These are phyloP conservation scores for Diutina mesorugosa DNA, from an alignment of 1,139 yeast species.

Conservation along the genomic window DNA sequence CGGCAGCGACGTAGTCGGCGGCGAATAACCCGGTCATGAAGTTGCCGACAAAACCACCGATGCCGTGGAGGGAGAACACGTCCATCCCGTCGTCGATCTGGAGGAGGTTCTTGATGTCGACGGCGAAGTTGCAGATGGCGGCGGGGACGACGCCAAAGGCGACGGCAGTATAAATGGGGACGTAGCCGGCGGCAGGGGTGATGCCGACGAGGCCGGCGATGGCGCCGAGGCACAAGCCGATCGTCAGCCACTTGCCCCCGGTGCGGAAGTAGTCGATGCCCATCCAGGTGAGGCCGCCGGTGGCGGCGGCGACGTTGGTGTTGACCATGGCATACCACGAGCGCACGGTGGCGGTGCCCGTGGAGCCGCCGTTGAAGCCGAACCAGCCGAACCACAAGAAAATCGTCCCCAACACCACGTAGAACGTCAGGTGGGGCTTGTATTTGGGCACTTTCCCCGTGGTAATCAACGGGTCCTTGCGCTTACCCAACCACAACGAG, in stretches of 20 bases:
- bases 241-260: constrained; percentile 89
- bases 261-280: constrained; percentile 79
- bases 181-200: constrained; percentile 95
- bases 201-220: constrained; percentile 92
- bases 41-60: constrained; percentile 84
- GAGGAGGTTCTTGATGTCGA: constrained; percentile 59
- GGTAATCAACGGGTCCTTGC: constrained; percentile 67
- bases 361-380: constrained; percentile 96
- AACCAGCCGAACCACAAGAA: constrained; percentile 98
- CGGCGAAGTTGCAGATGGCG: constrained; percentile 70
- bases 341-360: constrained; percentile 83
- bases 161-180: constrained; percentile 80
- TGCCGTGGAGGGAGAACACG: constrained; percentile 87
- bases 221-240: constrained; percentile 88
- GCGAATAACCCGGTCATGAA: constrained; percentile 85
- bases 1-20: constrained; percentile 79
- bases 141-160: constrained; percentile 78
- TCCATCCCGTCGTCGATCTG: constrained; percentile 92
- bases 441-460: constrained; percentile 62
- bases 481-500: constrained; percentile 81
- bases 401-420: constrained; percentile 86
- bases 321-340: constrained; percentile 89
- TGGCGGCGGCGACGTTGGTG: constrained; percentile 86
- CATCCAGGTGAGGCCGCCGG: constrained; percentile 92
- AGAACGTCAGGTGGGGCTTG: constrained; percentile 83